phyloP scores from a whole-genome alignment of 169 alveolate species.

The Plasmodium malariae region DNA sequence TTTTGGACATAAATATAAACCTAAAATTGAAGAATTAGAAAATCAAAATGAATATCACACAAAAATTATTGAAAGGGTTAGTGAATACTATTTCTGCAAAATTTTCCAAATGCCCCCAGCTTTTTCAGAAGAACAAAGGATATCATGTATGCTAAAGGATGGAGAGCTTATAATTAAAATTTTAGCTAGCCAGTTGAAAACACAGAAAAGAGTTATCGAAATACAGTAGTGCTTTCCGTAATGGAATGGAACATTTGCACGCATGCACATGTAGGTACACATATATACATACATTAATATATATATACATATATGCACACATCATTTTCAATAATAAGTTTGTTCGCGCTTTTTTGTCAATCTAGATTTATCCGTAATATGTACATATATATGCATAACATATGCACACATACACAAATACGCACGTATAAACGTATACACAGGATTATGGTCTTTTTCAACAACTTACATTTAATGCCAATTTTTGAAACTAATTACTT shows the following conservation, averaged over 20 bases:
- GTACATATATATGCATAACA: not conserved
- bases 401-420: no score
- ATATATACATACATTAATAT: not conserved
- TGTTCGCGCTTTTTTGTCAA: no score
- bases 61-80: conserved; percentile 68
- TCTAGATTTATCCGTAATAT: no score
- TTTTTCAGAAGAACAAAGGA: conserved; percentile 63
- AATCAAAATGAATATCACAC: conserved; percentile 61
- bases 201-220: conserved; percentile 50
- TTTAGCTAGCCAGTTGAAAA: conserved; percentile 47
- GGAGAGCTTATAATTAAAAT: conserved; percentile 67
- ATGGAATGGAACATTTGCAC: not conserved
- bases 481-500: no score
- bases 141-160: conserved; percentile 57
- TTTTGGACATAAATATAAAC: conserved; percentile 58
- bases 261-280: not conserved
- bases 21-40: conserved; percentile 57
- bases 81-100: conserved; percentile 65
- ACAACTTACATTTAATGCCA: no score
- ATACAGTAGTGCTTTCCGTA: not conserved
- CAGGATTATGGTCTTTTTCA: no score
- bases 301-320: not conserved
- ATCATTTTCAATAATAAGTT: no score
- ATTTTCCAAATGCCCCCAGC: conserved; percentile 74
- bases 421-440: no score